A percentile compares a stretch with the other conserved stretches of the same genome.
phyloP scores from a whole-genome alignment of 805 yeast genomes.

The Zygoascus ofunaensis region DNA sequence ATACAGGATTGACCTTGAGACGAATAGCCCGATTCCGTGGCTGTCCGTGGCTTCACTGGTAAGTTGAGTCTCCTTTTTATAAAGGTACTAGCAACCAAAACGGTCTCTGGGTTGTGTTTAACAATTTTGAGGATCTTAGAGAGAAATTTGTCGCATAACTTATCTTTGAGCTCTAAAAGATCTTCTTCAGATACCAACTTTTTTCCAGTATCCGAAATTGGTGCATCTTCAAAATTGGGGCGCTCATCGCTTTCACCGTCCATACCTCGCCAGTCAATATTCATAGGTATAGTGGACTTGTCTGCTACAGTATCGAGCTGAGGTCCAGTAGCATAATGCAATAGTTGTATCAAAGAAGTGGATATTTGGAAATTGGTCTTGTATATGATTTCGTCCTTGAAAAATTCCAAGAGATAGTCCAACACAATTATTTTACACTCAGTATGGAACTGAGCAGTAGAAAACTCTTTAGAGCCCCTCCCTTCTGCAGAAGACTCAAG shows the following conservation, averaged over 20 bases:
- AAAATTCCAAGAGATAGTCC: conserved; percentile 11
- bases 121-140: conserved; percentile 17
- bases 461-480: conserved; percentile 11
- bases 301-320: conserved; percentile 8
- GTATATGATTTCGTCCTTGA: conserved; percentile 13
- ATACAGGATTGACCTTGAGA: neutral
- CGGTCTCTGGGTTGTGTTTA: conserved; percentile 17
- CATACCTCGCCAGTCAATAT: conserved; percentile 14
- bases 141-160: conserved; percentile 13
- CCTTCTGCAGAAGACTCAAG: neutral
- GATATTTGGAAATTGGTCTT: conserved; percentile 12
- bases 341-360: conserved; percentile 11
- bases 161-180: conserved; percentile 19
- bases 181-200: conserved; percentile 15
- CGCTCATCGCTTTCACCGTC: neutral
- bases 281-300: conserved; percentile 13
- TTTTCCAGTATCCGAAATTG: conserved; percentile 10
- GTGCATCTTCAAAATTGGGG: conserved; percentile 9
- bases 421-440: conserved; percentile 23
- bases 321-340: conserved; percentile 16
- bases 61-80: conserved; percentile 1
- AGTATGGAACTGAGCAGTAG: conserved; percentile 24
- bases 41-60: neutral
- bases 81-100: conserved; percentile 16
- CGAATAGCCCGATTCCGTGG: neutral